phyloP scores from a whole-genome alignment of 257 asterid species.

The Anisodus acutangulus region DNA sequence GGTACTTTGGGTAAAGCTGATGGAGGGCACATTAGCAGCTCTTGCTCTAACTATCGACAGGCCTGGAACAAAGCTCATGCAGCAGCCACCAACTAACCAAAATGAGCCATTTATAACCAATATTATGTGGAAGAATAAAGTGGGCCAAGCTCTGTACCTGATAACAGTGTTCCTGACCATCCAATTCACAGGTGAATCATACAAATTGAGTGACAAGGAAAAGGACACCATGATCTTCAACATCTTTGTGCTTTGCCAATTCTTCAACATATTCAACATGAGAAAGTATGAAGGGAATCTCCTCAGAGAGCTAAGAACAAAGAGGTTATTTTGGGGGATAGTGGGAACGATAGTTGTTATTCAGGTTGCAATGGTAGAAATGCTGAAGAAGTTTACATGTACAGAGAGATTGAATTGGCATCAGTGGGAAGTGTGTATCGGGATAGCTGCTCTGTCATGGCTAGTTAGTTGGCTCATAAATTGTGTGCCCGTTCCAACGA shows the following conservation, averaged over 20 bases:
- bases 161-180: constrained; percentile 51
- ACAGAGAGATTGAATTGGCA: constrained; percentile 51
- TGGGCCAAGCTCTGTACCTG: constrained; percentile 65
- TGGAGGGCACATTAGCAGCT: constrained; percentile 74
- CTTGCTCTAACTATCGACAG: constrained; percentile 65
- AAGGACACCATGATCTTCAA: constrained; percentile 37
- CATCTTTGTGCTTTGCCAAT: constrained; percentile 30
- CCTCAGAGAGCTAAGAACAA: constrained; percentile 24
- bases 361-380: constrained; percentile 61
- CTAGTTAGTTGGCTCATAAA: constrained; percentile 59
- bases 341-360: constrained; percentile 45
- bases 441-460: constrained; percentile 51
- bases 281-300: constrained; percentile 21
- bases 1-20: constrained; percentile 76
- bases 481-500: constrained; percentile 48
- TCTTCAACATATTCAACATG: constrained; percentile 25
- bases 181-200: constrained; percentile 34
- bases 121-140: constrained; percentile 67
- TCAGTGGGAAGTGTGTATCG: constrained; percentile 60
- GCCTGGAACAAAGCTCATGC: constrained; percentile 54
- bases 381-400: constrained; percentile 55
- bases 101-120: constrained; percentile 62
- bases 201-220: constrained; percentile 42
- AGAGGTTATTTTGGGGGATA: constrained; percentile 56
- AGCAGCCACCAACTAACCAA: constrained; percentile 48